A percentile compares a stretch with the other conserved stretches of the same genome.
phyloP scores from a whole-genome alignment of 1,139 yeast species.

The Hemisphaericaspora subhashii region DNA sequence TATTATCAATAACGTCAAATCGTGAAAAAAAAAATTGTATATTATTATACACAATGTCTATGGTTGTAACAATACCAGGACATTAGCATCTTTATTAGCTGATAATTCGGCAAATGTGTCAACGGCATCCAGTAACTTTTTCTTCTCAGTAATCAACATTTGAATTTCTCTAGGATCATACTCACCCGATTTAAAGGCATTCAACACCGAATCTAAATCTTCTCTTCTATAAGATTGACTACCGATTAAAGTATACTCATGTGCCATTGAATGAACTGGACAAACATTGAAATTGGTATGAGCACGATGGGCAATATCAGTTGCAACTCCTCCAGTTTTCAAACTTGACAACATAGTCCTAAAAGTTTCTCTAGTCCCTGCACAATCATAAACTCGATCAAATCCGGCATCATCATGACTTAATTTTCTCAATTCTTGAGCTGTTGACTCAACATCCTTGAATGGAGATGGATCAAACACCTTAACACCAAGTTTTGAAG shows the following conservation, averaged over 20 bases:
- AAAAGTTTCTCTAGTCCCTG: slow-evolving; percentile 59
- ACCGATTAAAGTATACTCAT: slow-evolving; percentile 46
- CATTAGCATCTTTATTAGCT: slow-evolving; percentile 33
- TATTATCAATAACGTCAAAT: no score
- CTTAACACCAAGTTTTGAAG: slow-evolving; percentile 49
- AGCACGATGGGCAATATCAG: slow-evolving; percentile 61
- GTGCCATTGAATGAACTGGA: slow-evolving; percentile 47
- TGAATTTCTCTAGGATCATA: slow-evolving; percentile 38
- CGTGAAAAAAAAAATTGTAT: no score
- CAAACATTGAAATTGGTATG: slow-evolving; percentile 17
- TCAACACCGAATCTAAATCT: slow-evolving; percentile 50
- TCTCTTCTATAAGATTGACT: slow-evolving; percentile 48
- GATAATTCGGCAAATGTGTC: slow-evolving; percentile 45
- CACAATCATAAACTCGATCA: slow-evolving; percentile 59
- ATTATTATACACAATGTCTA: no score
- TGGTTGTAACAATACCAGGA: slow-evolving; percentile 3
- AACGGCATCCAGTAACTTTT: slow-evolving; percentile 41
- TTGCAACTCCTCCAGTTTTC: slow-evolving; percentile 58
- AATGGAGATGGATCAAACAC: slow-evolving; percentile 45
- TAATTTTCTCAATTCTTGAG: slow-evolving; percentile 33
- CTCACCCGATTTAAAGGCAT: slow-evolving; percentile 40
- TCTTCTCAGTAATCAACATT: slow-evolving; percentile 42
- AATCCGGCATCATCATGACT: slow-evolving; percentile 55
- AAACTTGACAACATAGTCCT: slow-evolving; percentile 50
- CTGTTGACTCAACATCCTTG: slow-evolving; percentile 27